A percentile compares a stretch with the other conserved stretches of the same genome.
Evolutionary conservation across 305 asterid species (phyloP).

Genomic region (Fraxinus greggii): DNA sequence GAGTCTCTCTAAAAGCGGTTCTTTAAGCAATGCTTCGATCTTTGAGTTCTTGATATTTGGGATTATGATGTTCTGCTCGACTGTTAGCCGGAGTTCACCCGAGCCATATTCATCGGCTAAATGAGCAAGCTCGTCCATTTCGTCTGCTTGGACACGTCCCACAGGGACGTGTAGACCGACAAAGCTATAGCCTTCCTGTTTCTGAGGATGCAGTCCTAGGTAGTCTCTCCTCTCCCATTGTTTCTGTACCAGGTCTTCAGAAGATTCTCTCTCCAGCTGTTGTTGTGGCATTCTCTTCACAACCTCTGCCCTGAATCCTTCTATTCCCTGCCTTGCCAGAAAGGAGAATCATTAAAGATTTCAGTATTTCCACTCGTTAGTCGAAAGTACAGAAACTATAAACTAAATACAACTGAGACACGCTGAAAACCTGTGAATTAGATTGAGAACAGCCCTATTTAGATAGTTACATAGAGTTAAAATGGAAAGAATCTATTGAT

Average conservation of each 20-base stretch:
- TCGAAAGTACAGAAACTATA: background rate
- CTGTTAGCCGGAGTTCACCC: constrained; percentile 86
- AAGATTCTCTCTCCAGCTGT: constrained; percentile 60
- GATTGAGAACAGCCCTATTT: background rate
- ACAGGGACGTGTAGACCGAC: constrained; percentile 87
- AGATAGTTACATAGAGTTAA: background rate
- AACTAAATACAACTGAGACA: background rate
- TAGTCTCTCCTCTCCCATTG: constrained; percentile 84
- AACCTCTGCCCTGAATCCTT: constrained; percentile 77
- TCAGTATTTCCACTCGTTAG: background rate
- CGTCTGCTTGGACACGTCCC: constrained; percentile 85
- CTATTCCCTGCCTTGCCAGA: constrained; percentile 59
- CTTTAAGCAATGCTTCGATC: constrained; percentile 53
- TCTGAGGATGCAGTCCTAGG: constrained; percentile 77
- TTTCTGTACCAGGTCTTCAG: constrained; percentile 64
- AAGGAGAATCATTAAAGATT: background rate
- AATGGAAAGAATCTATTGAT: background rate
- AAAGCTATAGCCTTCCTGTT: constrained; percentile 75
- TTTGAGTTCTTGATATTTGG: constrained; percentile 65
- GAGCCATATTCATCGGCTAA: constrained; percentile 74
- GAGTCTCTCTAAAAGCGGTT: constrained; percentile 54
- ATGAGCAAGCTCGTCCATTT: constrained; percentile 90
- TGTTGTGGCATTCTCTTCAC: constrained; percentile 74
- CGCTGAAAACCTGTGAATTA: background rate
- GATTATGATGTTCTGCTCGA: constrained; percentile 86